phyloP scores from a whole-genome alignment of 2,329 filamentous ascomycete species.

The Alternaria angustiovoidea region DNA sequence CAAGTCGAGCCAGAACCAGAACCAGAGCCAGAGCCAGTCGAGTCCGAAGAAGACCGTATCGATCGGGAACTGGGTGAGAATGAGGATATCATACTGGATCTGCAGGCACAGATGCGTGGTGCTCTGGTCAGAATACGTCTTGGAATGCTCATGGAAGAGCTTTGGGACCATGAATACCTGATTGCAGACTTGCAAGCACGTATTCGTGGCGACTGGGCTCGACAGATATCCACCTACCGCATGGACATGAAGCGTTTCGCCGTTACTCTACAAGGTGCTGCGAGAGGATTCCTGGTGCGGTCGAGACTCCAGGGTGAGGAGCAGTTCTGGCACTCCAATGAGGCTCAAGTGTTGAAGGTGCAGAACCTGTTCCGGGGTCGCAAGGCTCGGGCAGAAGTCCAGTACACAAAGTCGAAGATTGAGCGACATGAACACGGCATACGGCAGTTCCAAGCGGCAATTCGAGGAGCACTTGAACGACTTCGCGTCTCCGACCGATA shows the following conservation, averaged over 20 bases:
- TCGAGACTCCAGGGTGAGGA: conserved; percentile 69
- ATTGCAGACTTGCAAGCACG: conserved; percentile 84
- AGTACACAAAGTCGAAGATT: conserved; percentile 57
- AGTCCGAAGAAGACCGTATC: conserved; percentile 89
- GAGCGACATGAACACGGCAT: conserved; percentile 57
- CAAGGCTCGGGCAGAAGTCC: conserved; percentile 59
- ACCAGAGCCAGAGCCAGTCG: conserved; percentile 75
- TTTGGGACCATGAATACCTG: conserved; percentile 85
- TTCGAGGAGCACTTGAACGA: conserved; percentile 59
- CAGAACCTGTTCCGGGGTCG: conserved; percentile 82
- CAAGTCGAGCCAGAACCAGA: conserved; percentile 85
- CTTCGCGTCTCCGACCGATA: conserved; percentile 61
- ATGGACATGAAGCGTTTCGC: conserved; percentile 85
- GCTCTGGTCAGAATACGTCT: conserved; percentile 79
- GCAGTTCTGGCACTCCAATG: conserved; percentile 72
- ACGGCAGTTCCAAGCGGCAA: conserved; percentile 65
- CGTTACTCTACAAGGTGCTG: conserved; percentile 77
- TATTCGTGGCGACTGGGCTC: conserved; percentile 85
- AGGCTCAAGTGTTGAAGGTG: conserved; percentile 76
- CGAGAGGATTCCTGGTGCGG: conserved; percentile 78
- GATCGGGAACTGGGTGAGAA: conserved; percentile 82
- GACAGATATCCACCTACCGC: conserved; percentile 83
- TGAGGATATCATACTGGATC: conserved; percentile 74
- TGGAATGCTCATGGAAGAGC: conserved; percentile 81
- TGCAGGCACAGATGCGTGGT: conserved; percentile 87